phyloP scores from a whole-genome alignment of 371 early-diverging fungal species.

The Homolaphlyctis polyrhiza region DNA sequence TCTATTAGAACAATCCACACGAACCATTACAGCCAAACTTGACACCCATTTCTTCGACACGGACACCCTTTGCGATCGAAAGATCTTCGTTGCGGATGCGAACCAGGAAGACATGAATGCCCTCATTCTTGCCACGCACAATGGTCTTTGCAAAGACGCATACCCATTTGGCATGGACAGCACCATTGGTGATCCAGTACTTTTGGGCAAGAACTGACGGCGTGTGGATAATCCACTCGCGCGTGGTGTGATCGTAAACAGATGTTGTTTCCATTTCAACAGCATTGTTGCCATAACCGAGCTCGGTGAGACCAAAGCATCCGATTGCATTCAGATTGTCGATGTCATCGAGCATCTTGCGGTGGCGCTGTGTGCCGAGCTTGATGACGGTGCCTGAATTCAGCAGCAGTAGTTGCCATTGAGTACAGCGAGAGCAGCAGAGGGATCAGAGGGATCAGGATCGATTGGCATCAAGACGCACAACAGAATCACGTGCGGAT shows the following conservation, averaged over 20 bases:
- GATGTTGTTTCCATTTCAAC: constrained; percentile 71
- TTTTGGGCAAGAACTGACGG: constrained; percentile 62
- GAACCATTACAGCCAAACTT: constrained; percentile 36
- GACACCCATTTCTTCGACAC: constrained; percentile 64
- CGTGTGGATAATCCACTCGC: constrained; percentile 67
- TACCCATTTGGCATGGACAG: constrained; percentile 61
- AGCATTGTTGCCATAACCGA: constrained; percentile 73
- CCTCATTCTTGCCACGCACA: constrained; percentile 60
- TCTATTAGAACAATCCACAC: too few relatives aligned
- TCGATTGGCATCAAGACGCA: too few relatives aligned
- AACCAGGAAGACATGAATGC: constrained; percentile 43
- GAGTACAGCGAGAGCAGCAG: too few relatives aligned
- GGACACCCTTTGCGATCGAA: constrained; percentile 45
- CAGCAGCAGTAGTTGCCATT: background rate
- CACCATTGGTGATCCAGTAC: constrained; percentile 67
- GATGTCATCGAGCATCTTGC: constrained; percentile 45
- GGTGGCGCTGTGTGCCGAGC: constrained; percentile 66
- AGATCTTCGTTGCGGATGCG: constrained; percentile 62
- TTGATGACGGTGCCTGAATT: constrained; percentile 52
- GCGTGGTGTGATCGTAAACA: constrained; percentile 38
- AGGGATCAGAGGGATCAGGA: too few relatives aligned
- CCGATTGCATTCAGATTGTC: constrained; percentile 58
- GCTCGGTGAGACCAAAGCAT: constrained; percentile 67
- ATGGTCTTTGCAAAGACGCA: constrained; percentile 67
- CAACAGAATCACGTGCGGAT: too few relatives aligned